These are phyloP conservation scores for Citrus sinensis DNA, from an alignment of 345 rosid genomes.

Conservation along the genomic window DVS_A1.0 CM039163.1:5747001-5747500, in stretches of 20 bases:
- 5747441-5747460: background rate
- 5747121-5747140: background rate
- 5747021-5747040: background rate
- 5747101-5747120: background rate
- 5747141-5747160: background rate
- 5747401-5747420: conserved; percentile 24
- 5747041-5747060: background rate
- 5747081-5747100: background rate
- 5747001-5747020: background rate
- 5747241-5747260: background rate
- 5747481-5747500: conserved; percentile 77
- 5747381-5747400: conserved; percentile 83
- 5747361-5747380: conserved; percentile 70
- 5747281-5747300: background rate
- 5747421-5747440: background rate
- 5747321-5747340: conserved; percentile 76
- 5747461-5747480: conserved; percentile 47
- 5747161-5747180: background rate
- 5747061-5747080: background rate
- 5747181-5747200: background rate
- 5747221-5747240: background rate
- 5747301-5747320: conserved; percentile 61
- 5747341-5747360: conserved; percentile 64
- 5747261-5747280: background rate
- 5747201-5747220: background rate